phyloP scores from a whole-genome alignment of 306 rosid species.

The Quercus glauca region DNA sequence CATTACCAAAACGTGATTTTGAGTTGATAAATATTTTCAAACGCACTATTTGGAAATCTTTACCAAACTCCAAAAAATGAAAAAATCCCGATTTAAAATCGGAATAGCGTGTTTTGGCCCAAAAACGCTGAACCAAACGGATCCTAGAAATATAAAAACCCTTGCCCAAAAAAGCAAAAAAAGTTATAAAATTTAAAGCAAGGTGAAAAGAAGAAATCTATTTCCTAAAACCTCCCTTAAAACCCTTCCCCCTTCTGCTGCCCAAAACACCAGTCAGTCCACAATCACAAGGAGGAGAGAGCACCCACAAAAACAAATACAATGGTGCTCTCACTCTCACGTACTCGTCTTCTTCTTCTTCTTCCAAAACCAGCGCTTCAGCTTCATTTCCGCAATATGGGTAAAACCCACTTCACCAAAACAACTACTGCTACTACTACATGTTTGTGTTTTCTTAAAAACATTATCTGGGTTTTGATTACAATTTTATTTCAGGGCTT shows the following conservation, averaged over 20 bases:
- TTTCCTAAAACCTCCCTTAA: slow-evolving; percentile 19
- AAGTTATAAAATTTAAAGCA: not conserved
- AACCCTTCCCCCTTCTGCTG: not conserved
- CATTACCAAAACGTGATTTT: too few relatives aligned
- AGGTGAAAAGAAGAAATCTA: not conserved
- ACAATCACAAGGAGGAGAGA: too few relatives aligned
- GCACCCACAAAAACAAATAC: too few relatives aligned
- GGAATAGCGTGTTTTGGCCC: too few relatives aligned
- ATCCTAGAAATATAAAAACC: too few relatives aligned
- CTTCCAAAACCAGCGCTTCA: slow-evolving; percentile 2
- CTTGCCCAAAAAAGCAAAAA: too few relatives aligned
- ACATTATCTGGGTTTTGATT: not conserved
- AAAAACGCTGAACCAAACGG: too few relatives aligned
- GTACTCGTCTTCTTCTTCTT: not conserved
- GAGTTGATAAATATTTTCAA: too few relatives aligned
- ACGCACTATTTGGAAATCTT: too few relatives aligned
- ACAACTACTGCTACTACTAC: not conserved
- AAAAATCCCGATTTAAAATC: too few relatives aligned
- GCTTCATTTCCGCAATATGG: slow-evolving; percentile 2
- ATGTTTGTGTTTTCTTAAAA: not conserved
- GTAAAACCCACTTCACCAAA: slow-evolving; percentile 20
- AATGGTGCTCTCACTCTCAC: slow-evolving; percentile 12
- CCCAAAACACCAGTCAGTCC: not conserved
- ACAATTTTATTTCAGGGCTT: not conserved
- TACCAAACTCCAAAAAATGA: too few relatives aligned